Evolutionary conservation across 192 early-diverging fungal genomes (phyloP).

Genomic region (Backusella sp.): DNA sequence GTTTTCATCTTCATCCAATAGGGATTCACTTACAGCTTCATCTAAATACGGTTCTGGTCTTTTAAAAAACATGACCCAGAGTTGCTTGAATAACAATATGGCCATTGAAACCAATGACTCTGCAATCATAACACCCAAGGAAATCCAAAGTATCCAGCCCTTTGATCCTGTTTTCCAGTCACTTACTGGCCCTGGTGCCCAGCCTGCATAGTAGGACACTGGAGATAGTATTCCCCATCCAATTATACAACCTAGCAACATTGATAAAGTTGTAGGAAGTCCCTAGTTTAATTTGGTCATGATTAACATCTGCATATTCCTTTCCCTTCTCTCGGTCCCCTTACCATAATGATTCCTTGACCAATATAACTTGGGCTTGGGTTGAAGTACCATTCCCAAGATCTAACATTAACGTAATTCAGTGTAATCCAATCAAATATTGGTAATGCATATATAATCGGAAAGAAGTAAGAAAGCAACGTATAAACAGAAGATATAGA

Average conservation of each 20-base stretch:
- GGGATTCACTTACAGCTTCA: background rate
- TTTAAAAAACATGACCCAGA: constrained; percentile 37
- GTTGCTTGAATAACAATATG: constrained; percentile 41
- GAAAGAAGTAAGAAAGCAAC: constrained; percentile 63
- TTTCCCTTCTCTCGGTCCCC: background rate
- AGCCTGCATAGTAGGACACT: constrained; percentile 58
- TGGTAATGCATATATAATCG: constrained; percentile 54
- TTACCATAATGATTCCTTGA: constrained; percentile 76
- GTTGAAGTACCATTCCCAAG: constrained; percentile 71
- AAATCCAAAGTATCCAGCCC: constrained; percentile 82
- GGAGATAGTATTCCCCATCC: constrained; percentile 79
- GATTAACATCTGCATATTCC: background rate
- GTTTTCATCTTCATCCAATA: constrained; percentile 18
- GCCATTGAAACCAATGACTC: constrained; percentile 65
- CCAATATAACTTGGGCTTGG: constrained; percentile 75
- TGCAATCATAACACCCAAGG: constrained; percentile 76
- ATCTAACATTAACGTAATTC: constrained; percentile 44
- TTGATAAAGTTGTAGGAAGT: constrained; percentile 67
- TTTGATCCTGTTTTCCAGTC: constrained; percentile 69
- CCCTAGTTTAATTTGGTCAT: constrained; percentile 35
- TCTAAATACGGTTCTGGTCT: background rate
- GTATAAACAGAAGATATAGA: constrained; percentile 64
- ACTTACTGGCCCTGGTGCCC: constrained; percentile 66
- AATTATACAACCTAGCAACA: constrained; percentile 65
- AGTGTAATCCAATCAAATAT: constrained; percentile 55